A percentile compares a stretch with the other conserved stretches of the same genome.
These are phyloP conservation scores for Melastoma candidum DNA, from an alignment of 441 rosid species.

Conservation along the genomic window DNA sequence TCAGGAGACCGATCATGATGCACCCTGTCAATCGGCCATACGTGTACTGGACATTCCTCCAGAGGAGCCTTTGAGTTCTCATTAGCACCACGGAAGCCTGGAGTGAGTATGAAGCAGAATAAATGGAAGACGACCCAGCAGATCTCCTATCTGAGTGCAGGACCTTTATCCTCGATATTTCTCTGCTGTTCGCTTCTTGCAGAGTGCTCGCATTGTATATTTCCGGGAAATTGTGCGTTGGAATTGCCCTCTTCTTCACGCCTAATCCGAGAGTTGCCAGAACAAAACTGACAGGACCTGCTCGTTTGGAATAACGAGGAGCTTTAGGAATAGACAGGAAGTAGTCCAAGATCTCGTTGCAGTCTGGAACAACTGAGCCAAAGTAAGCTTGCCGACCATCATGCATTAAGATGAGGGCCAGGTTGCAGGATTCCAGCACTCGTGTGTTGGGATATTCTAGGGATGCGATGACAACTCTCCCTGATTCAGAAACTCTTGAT, in stretches of 20 bases:
- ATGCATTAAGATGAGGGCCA: slow-evolving; percentile 18
- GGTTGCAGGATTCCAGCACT: slow-evolving; percentile 15
- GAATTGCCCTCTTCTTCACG: slow-evolving; percentile 6
- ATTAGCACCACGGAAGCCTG: slow-evolving; percentile 21
- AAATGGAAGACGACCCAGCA: slow-evolving; percentile 7
- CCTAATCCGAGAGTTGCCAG: slow-evolving; percentile 21
- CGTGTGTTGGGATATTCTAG: slow-evolving; percentile 19
- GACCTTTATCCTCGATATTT: not conserved
- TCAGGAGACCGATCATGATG: slow-evolving; percentile 5
- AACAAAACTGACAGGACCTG: slow-evolving; percentile 21
- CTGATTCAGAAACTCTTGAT: slow-evolving; percentile 20
- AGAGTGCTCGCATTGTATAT: slow-evolving; percentile 5
- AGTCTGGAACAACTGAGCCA: slow-evolving; percentile 20
- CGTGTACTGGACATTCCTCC: slow-evolving; percentile 9
- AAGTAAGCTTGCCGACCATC: slow-evolving; percentile 25
- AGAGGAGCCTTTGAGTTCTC: slow-evolving; percentile 26
- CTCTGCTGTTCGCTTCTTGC: slow-evolving; percentile 8
- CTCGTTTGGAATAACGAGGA: slow-evolving; percentile 13
- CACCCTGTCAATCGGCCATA: too few species aligned
- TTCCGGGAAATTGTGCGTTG: not conserved
- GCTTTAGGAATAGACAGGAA: slow-evolving; percentile 20
- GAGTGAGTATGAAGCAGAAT: slow-evolving; percentile 18
- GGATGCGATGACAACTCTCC: slow-evolving; percentile 14
- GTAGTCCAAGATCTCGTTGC: slow-evolving; percentile 13
- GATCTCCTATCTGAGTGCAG: slow-evolving; percentile 3